phyloP scores from a whole-genome alignment of 257 asterid species.

The Solanum sejunctum region DNA sequence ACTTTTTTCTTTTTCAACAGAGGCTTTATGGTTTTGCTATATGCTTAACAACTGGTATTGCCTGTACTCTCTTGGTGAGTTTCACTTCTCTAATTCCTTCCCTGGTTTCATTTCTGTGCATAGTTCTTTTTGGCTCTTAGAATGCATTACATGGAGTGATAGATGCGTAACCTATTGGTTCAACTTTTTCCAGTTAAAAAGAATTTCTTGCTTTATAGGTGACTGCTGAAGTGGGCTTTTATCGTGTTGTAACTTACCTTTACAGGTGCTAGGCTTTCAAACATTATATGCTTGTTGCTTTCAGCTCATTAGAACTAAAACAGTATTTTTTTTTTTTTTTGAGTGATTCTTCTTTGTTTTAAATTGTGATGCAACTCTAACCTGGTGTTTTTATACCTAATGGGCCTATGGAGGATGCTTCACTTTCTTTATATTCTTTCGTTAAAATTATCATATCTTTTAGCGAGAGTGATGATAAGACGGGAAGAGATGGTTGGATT shows the following conservation, averaged over 20 bases:
- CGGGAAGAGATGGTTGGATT: neutral
- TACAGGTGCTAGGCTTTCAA: neutral
- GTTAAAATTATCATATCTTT: neutral
- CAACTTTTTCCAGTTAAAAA: neutral
- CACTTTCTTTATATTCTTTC: neutral
- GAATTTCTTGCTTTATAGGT: neutral
- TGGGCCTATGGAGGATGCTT: neutral
- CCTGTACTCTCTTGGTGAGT: constrained; percentile 87
- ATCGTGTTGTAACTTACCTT: neutral
- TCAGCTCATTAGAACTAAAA: neutral
- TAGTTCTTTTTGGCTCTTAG: neutral
- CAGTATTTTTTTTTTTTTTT: neutral
- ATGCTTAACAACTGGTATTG: constrained; percentile 81
- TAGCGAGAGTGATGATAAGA: neutral
- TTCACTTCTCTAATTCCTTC: neutral
- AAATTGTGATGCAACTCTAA: neutral
- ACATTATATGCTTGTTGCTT: neutral
- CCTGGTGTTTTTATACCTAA: neutral
- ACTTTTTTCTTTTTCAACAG: constrained; percentile 23
- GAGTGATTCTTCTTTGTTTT: neutral
- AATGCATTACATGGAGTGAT: neutral
- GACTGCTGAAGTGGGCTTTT: neutral
- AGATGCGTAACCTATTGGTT: neutral
- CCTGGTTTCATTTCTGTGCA: neutral
- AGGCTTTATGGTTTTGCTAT: constrained; percentile 81